Conservation (phyloP, 2,329 filamentous ascomycete species). For the Cryphonectria radicalis region DNA sequence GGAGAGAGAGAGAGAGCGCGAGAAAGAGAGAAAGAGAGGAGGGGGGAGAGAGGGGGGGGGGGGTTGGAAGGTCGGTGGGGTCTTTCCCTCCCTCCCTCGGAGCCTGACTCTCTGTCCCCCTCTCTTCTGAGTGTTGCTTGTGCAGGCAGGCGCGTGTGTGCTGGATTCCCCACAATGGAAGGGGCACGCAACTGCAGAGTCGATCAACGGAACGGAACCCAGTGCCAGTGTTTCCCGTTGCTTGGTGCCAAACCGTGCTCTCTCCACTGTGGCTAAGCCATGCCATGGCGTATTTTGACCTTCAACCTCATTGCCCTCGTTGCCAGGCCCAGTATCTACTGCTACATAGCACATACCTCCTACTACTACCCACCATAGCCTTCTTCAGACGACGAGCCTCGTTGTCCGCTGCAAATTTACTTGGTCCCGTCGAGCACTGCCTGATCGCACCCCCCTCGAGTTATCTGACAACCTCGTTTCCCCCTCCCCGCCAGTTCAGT, state of each 20-base stretch:
- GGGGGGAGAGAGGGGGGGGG: not conserved
- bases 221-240: not conserved
- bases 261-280: not conserved
- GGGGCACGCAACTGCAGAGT: constrained; percentile 5
- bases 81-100: not conserved
- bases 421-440: not conserved
- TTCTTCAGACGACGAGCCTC: not conserved
- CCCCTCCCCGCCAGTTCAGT: not conserved
- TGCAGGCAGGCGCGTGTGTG: not conserved
- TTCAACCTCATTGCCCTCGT: not conserved
- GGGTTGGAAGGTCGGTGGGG: not conserved
- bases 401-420: not conserved
- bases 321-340: not conserved
- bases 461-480: not conserved
- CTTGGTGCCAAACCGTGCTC: not conserved
- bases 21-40: not conserved
- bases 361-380: not conserved
- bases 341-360: not conserved
- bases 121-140: not conserved
- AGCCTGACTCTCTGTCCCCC: not conserved
- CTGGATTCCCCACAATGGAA: not conserved
- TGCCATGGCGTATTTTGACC: constrained; percentile 1
- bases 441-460: not conserved
- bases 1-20: not conserved
- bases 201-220: constrained; percentile 7